Evolutionary conservation across 768 basidiomycete species (phyloP).

Genomic region (Hortiboletus campestris): DNA sequence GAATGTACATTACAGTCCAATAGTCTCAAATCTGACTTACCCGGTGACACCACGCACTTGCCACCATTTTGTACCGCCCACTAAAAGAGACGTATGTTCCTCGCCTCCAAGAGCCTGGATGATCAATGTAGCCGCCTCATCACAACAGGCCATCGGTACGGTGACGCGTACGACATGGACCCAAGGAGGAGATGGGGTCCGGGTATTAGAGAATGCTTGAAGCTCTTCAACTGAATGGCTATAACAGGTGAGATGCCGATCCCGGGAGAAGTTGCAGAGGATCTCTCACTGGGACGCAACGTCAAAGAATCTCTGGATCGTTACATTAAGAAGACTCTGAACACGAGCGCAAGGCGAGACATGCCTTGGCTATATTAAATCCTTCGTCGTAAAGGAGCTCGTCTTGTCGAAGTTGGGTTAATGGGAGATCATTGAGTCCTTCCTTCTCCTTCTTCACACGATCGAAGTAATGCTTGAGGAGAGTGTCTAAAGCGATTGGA

Average conservation of each 20-base stretch:
- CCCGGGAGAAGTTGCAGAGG: not conserved
- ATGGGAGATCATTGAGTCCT: slow-evolving; percentile 33
- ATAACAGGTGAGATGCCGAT: not conserved
- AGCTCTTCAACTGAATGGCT: slow-evolving; percentile 87
- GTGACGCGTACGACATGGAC: slow-evolving; percentile 68
- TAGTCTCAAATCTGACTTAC: slow-evolving; percentile 38
- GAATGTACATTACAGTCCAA: slow-evolving; percentile 12
- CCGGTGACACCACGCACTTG: slow-evolving; percentile 85
- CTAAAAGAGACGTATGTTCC: slow-evolving; percentile 60
- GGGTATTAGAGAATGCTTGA: slow-evolving; percentile 73
- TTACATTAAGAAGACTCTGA: not conserved
- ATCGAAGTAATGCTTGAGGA: slow-evolving; percentile 86
- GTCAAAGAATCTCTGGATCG: slow-evolving; percentile 65
- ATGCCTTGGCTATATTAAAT: slow-evolving; percentile 72
- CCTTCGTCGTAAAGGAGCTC: slow-evolving; percentile 81
- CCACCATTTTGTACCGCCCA: slow-evolving; percentile 97
- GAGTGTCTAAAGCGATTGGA: slow-evolving; percentile 68
- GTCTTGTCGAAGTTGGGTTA: slow-evolving; percentile 57
- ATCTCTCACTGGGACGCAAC: slow-evolving; percentile 61
- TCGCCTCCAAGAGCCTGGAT: slow-evolving; percentile 85
- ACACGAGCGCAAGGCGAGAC: slow-evolving; percentile 11
- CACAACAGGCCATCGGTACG: slow-evolving; percentile 74
- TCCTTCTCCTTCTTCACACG: slow-evolving; percentile 46
- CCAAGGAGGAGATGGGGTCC: slow-evolving; percentile 84
- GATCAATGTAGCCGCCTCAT: slow-evolving; percentile 68